These are phyloP conservation scores for Tetrapyrgos nigripes DNA, from an alignment of 1,284 basidiomycete genomes.

Conservation along the genomic window DNA sequence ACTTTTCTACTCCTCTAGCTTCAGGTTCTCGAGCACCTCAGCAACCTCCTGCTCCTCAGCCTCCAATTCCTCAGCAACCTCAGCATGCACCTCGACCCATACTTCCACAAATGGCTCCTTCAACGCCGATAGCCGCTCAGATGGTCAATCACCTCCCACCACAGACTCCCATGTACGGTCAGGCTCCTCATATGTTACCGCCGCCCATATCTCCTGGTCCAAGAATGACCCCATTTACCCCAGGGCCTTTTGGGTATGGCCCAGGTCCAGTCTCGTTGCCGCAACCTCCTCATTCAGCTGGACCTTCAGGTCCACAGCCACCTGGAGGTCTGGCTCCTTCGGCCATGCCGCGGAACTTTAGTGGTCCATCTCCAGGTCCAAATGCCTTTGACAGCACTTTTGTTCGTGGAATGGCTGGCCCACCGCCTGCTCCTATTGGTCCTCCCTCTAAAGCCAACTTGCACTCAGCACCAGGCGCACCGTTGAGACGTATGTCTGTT, in stretches of 20 bases:
- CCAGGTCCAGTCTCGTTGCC: constrained; percentile 46
- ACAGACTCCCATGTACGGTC: constrained; percentile 51
- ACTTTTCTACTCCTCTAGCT: constrained; percentile 17
- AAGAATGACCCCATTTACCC: constrained; percentile 50
- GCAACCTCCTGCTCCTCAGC: neutral
- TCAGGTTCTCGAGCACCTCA: neutral
- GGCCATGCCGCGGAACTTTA: constrained; percentile 57
- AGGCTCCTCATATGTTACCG: constrained; percentile 49
- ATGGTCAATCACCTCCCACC: constrained; percentile 42
- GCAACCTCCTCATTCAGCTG: constrained; percentile 39
- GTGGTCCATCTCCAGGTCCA: constrained; percentile 27
- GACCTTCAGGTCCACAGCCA: constrained; percentile 33
- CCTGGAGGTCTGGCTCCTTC: constrained; percentile 51
- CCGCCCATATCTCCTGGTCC: constrained; percentile 50
- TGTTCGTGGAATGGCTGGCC: constrained; percentile 47
- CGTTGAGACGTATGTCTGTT: constrained; percentile 5
- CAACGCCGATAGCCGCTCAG: constrained; percentile 48
- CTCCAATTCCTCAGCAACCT: constrained; percentile 30
- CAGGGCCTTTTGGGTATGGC: constrained; percentile 58
- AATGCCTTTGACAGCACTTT: constrained; percentile 51
- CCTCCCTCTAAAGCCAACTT: constrained; percentile 52
- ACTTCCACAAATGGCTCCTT: constrained; percentile 40
- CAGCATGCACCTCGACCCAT: constrained; percentile 37
- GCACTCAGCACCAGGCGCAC: constrained; percentile 36
- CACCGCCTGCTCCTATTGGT: constrained; percentile 60